These are phyloP conservation scores for Cercospora zeina DNA, from an alignment of 2,329 filamentous ascomycete genomes.

Conservation along the genomic window DNA sequence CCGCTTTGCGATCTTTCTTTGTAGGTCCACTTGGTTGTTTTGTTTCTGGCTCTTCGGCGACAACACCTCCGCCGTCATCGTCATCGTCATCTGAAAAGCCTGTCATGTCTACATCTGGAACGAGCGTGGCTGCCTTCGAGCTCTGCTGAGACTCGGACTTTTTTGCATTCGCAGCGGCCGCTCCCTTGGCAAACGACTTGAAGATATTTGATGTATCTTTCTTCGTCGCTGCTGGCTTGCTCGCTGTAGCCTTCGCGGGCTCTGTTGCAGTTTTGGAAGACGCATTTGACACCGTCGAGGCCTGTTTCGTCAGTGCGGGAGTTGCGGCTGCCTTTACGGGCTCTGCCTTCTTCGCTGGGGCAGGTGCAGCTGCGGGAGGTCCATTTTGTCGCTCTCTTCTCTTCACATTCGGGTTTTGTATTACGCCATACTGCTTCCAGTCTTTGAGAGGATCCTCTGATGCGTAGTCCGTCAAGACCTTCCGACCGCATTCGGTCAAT, in stretches of 20 bases:
- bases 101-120: slow-evolving; percentile 40
- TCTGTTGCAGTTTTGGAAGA: slow-evolving; percentile 31
- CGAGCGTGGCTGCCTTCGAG: slow-evolving; percentile 42
- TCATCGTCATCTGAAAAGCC: slow-evolving; percentile 56
- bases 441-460: slow-evolving; percentile 61
- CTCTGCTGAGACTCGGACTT: slow-evolving; percentile 45
- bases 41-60: slow-evolving; percentile 26
- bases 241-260: slow-evolving; percentile 44
- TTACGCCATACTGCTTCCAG: slow-evolving; percentile 68
- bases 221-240: slow-evolving; percentile 52
- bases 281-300: slow-evolving; percentile 26
- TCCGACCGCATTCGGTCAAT: slow-evolving; percentile 67
- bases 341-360: slow-evolving; percentile 29
- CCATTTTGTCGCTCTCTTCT: slow-evolving; percentile 47
- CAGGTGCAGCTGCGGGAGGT: slow-evolving; percentile 43
- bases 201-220: slow-evolving; percentile 65
- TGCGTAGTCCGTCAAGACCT: slow-evolving; percentile 58
- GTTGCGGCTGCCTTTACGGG: slow-evolving; percentile 23
- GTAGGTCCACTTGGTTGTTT: slow-evolving; percentile 40
- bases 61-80: slow-evolving; percentile 40
- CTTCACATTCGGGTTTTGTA: slow-evolving; percentile 70
- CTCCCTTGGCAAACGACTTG: slow-evolving; percentile 70
- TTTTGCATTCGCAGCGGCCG: slow-evolving; percentile 46
- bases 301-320: slow-evolving; percentile 23
- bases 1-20: slow-evolving; percentile 65